phyloP scores from a whole-genome alignment of 2,329 filamentous ascomycete genomes.

The Pseudonectria foliicola region DNA sequence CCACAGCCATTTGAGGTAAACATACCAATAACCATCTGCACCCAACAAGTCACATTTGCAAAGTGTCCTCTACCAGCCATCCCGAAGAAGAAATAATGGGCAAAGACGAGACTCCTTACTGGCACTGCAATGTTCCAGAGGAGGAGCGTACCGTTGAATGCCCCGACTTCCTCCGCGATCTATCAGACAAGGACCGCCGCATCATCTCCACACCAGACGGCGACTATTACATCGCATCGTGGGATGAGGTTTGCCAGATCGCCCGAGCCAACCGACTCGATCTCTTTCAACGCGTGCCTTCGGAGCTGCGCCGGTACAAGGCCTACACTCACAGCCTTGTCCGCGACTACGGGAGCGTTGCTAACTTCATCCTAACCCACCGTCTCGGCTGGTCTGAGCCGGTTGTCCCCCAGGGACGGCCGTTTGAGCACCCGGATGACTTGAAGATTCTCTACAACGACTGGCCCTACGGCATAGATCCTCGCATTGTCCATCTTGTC shows the following conservation, averaged over 20 bases:
- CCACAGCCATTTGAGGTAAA: no score
- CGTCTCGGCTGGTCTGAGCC: conserved; percentile 61
- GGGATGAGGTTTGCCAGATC: conserved; percentile 61
- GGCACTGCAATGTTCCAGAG: conserved; percentile 72
- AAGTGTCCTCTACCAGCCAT: no score
- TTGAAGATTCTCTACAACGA: conserved; percentile 78
- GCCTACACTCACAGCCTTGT: conserved; percentile 59
- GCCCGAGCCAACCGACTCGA: conserved; percentile 62
- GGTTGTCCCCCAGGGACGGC: conserved; percentile 25
- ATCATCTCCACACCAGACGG: conserved; percentile 67
- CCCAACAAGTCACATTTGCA: no score
- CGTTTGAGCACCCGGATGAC: conserved; percentile 46
- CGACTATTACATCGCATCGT: conserved; percentile 56
- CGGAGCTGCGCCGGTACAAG: conserved; percentile 70
- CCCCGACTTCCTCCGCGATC: conserved; percentile 59
- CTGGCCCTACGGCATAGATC: conserved; percentile 86
- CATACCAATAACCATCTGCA: background rate
- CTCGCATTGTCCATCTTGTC: conserved; percentile 73
- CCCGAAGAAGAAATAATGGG: conserved; percentile 28
- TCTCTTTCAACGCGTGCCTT: conserved; percentile 68
- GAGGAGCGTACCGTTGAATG: conserved; percentile 57
- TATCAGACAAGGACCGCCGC: conserved; percentile 58
- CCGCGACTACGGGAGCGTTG: conserved; percentile 65
- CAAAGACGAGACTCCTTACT: conserved; percentile 51
- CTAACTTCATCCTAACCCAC: conserved; percentile 66